Evolutionary conservation across 441 rosid genomes (phyloP).

Genomic region (Erodium texanum): DNA sequence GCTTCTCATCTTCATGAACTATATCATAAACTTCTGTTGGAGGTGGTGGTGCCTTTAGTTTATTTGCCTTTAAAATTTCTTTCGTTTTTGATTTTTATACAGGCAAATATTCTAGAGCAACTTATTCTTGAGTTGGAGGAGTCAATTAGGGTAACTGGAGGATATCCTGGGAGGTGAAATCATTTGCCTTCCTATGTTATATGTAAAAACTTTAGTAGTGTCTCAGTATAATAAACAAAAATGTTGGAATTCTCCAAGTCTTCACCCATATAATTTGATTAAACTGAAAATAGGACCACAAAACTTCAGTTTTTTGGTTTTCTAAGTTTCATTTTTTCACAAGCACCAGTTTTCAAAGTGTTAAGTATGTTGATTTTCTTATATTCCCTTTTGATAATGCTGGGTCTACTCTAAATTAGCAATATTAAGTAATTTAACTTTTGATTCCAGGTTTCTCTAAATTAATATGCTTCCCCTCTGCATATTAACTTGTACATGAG

Average conservation of each 20-base stretch:
- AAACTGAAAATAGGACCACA: not conserved
- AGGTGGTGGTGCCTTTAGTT: too few species aligned
- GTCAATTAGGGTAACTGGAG: slow-evolving; percentile 51
- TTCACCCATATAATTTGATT: too few species aligned
- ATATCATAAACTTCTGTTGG: too few species aligned
- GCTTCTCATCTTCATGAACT: slow-evolving; percentile 16
- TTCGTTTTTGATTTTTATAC: slow-evolving; percentile 20
- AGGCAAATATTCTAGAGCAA: slow-evolving; percentile 87
- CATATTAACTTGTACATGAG: not conserved
- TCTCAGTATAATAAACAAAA: not conserved
- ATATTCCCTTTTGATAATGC: not conserved
- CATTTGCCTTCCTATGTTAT: not conserved
- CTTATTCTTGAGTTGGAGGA: slow-evolving; percentile 82
- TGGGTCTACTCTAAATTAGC: not conserved
- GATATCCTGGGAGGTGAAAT: slow-evolving; percentile 72
- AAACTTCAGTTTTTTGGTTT: not conserved
- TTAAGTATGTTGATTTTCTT: too few species aligned
- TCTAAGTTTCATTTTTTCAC: not conserved
- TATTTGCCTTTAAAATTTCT: slow-evolving; percentile 10
- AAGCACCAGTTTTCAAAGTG: not conserved
- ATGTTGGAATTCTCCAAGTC: too few species aligned
- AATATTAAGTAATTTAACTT: not conserved
- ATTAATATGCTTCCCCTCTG: not conserved
- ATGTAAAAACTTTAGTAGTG: slow-evolving; percentile 10
- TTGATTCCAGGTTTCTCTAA: not conserved